Conservation (phyloP, 1,284 basidiomycete species). For the Pholiota adiposa region DNA sequence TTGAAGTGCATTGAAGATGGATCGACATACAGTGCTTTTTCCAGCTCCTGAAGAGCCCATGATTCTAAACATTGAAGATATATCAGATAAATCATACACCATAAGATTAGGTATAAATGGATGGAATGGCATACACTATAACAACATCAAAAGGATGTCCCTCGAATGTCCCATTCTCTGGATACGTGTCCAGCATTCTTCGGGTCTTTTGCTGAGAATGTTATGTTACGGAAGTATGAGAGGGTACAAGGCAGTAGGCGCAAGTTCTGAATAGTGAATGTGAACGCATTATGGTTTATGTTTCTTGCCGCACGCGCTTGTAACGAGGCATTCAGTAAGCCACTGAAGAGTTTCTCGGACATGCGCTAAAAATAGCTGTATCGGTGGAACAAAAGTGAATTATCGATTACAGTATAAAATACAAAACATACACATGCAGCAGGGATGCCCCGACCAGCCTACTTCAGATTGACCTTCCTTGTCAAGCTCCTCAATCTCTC, state of each 20-base stretch:
- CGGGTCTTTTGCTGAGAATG: too few relatives aligned
- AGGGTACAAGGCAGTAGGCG: too few relatives aligned
- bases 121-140: neutral
- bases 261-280: too few relatives aligned
- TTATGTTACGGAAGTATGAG: too few relatives aligned
- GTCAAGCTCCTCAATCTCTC: conserved; percentile 68
- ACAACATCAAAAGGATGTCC: neutral
- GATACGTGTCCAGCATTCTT: neutral
- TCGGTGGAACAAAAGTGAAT: neutral
- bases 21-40: conserved; percentile 17
- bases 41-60: conserved; percentile 9
- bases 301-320: neutral
- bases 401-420: neutral
- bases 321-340: neutral
- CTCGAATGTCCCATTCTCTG: neutral
- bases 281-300: neutral
- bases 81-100: neutral
- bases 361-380: neutral
- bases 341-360: neutral
- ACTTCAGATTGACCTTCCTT: conserved; percentile 43
- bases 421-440: neutral
- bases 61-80: neutral
- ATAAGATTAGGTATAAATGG: too few relatives aligned
- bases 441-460: neutral
- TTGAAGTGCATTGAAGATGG: neutral